These are phyloP conservation scores for Colletotrichum musicola DNA, from an alignment of 2,329 filamentous ascomycete species.

Conservation along the genomic window DNA sequence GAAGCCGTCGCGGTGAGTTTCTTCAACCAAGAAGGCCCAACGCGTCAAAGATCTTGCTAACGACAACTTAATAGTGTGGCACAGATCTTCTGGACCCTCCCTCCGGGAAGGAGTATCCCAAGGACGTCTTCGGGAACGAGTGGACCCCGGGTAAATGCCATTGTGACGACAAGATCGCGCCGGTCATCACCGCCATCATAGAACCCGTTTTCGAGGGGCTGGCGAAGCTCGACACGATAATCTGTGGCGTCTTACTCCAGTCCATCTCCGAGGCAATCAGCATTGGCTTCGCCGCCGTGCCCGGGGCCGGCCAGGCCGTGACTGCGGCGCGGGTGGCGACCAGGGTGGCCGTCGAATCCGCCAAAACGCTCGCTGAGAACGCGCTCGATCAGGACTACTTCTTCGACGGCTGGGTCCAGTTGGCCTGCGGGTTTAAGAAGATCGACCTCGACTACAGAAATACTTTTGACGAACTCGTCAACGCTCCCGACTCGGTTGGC, in stretches of 20 bases:
- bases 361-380: constrained; percentile 1
- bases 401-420: not conserved
- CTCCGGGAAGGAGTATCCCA: not conserved
- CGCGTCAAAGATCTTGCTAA: not conserved
- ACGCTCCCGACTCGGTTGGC: not conserved
- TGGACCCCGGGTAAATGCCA: not conserved
- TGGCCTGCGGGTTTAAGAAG: not conserved
- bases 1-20: too few species aligned
- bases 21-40: too few species aligned
- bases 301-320: not conserved
- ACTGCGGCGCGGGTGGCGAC: not conserved
- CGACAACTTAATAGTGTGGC: not conserved
- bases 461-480: not conserved
- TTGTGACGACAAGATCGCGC: not conserved
- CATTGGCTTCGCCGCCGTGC: not conserved
- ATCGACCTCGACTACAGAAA: not conserved
- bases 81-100: too few species aligned
- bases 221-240: not conserved
- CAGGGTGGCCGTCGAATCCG: not conserved
- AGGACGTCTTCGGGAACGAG: not conserved
- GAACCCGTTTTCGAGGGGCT: not conserved
- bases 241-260: not conserved
- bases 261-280: not conserved
- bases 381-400: not conserved
- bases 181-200: not conserved